Conservation (phyloP, 345 rosid genomes). For the Gossypium arboreum region DNA sequence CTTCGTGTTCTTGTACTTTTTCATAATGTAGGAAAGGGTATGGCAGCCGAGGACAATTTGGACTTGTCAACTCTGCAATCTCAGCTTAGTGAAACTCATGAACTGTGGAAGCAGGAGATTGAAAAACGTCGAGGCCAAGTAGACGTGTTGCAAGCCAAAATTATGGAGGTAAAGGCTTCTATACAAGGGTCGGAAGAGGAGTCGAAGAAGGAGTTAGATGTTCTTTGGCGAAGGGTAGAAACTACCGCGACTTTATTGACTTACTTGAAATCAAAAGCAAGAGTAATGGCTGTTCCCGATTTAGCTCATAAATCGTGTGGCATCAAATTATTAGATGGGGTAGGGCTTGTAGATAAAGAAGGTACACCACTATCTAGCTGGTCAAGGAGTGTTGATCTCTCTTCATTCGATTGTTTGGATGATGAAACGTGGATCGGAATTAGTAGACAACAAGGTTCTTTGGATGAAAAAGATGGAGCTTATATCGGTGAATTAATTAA, state of each 20-base stretch:
- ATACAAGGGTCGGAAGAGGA: conserved; percentile 64
- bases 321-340: conserved; percentile 48
- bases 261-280: conserved; percentile 73
- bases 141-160: conserved; percentile 62
- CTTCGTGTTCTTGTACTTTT: conserved; percentile 6
- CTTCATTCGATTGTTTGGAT: conserved; percentile 41
- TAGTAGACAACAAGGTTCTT: conserved; percentile 35
- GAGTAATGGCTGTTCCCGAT: conserved; percentile 57
- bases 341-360: conserved; percentile 52
- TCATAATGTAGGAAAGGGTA: conserved; percentile 31
- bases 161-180: conserved; percentile 57
- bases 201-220: conserved; percentile 52
- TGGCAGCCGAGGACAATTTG: conserved; percentile 60
- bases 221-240: conserved; percentile 65
- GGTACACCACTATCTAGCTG: conserved; percentile 42
- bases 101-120: conserved; percentile 57
- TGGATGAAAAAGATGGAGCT: conserved; percentile 49
- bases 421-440: conserved; percentile 45
- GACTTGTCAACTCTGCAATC: conserved; percentile 37
- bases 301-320: conserved; percentile 54
- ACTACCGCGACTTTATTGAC: conserved; percentile 49
- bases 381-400: conserved; percentile 49
- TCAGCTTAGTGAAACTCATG: conserved; percentile 38
- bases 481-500: conserved; percentile 56
- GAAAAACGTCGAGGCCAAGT: conserved; percentile 46